Conservation (phyloP, 1,284 basidiomycete genomes). For the Ustilago sp. region DNA sequence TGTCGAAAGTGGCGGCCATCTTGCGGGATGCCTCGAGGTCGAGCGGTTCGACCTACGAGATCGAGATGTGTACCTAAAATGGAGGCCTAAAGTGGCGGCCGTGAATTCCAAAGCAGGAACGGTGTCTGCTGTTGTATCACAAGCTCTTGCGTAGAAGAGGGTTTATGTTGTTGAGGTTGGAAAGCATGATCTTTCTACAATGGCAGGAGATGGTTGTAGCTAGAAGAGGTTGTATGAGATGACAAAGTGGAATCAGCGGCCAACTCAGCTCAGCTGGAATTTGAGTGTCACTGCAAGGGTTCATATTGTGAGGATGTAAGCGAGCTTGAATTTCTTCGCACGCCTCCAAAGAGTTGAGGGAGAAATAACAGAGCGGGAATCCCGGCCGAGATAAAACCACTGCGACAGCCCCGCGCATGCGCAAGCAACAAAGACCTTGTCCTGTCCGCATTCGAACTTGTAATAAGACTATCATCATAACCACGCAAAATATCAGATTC, state of each 20-base stretch:
- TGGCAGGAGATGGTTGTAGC: background rate
- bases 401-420: too few species aligned
- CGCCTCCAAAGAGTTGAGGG: slow-evolving; percentile 29
- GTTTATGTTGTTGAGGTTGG: background rate
- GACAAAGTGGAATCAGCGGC: slow-evolving; percentile 19
- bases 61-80: background rate
- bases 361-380: too few species aligned
- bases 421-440: too few species aligned
- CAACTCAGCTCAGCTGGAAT: slow-evolving; percentile 13
- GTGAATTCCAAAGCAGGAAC: background rate
- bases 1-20: slow-evolving; percentile 19
- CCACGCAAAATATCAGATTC: too few species aligned
- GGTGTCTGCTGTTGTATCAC: background rate
- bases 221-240: background rate
- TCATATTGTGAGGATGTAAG: background rate
- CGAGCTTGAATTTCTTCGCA: slow-evolving; percentile 19
- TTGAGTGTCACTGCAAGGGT: slow-evolving; percentile 12
- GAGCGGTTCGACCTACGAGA: background rate
- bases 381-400: too few species aligned
- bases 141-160: background rate
- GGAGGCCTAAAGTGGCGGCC: slow-evolving; percentile 17
- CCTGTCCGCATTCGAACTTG: too few species aligned
- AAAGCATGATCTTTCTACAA: slow-evolving; percentile 11
- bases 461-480: too few species aligned
- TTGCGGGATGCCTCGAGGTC: background rate